Conservation (phyloP, 2,329 filamentous ascomycete genomes). For the Sclerotinia glacialis region DNA sequence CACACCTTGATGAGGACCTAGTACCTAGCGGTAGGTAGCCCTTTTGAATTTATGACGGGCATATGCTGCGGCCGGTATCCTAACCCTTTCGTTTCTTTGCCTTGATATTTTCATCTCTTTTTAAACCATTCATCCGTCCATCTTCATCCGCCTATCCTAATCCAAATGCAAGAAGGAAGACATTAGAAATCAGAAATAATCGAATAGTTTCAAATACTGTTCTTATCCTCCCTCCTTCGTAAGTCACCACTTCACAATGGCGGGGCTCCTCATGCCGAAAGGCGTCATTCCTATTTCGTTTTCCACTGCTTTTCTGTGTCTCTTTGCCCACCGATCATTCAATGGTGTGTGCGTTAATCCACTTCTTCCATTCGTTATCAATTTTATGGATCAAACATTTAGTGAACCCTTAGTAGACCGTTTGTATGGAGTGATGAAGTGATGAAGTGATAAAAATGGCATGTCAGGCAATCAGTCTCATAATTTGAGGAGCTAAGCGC, state of each 20-base stretch:
- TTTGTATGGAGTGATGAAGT: conserved; percentile 19
- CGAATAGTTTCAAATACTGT: neutral
- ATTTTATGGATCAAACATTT: conserved; percentile 4
- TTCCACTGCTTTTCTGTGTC: conserved; percentile 4
- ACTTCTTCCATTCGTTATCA: conserved; percentile 20
- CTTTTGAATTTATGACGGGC: conserved; percentile 5
- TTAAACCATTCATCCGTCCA: neutral
- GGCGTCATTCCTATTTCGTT: conserved; percentile 19
- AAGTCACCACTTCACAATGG: conserved; percentile 4
- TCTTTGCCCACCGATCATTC: conserved; percentile 9
- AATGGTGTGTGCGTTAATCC: conserved; percentile 11
- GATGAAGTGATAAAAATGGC: conserved; percentile 15
- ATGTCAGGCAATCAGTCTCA: conserved; percentile 12
- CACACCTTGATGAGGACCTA: conserved; percentile 1
- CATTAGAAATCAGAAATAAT: neutral
- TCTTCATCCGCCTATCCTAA: too few species aligned
- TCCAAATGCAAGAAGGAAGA: neutral
- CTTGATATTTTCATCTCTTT: neutral
- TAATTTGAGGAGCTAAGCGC: conserved; percentile 14
- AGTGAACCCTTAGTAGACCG: conserved; percentile 10
- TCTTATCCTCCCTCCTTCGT: too few species aligned
- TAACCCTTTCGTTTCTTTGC: neutral
- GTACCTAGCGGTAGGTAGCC: neutral
- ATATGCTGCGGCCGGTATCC: conserved; percentile 13
- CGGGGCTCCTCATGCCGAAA: conserved; percentile 21